Evolutionary conservation across 139 green algal species (phyloP), one percentile per base, ranked within the genome.

Genomic region (Chlamydomonas applanata): DNA sequence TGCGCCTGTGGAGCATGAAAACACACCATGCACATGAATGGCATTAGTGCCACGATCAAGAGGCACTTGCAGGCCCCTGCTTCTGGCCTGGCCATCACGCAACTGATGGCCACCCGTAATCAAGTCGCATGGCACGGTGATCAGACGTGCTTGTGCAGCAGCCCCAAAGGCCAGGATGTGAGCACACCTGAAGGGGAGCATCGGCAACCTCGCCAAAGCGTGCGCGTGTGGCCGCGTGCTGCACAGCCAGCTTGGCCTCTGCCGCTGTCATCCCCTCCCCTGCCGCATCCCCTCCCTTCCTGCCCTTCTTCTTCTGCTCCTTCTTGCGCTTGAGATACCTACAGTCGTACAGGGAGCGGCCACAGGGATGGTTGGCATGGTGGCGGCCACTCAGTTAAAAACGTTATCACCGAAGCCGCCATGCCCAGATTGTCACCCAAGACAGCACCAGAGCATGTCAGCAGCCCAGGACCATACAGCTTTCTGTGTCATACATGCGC

Each of bases 121-220:
- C n/a, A n/a, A n/a, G n/a, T n/a, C n/a, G n/a, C n/a, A n/a, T n/a
- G n/a, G n/a, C n/a, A n/a, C n/a, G n/a, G n/a, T n/a, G n/a, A n/a
- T n/a, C n/a, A n/a, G n/a, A n/a, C n/a, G n/a, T n/a, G n/a, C n/a
- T n/a, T n/a, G n/a, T n/a, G n/a, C n/a, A n/a, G n/a, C n/a, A n/a
- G n/a, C n/a, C n/a, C n/a, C n/a, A n/a, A n/a, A n/a, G n/a, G n/a
- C n/a, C n/a, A n/a, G n/a, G n/a, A n/a, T n/a, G n/a, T n/a, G n/a
- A n/a, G n/a, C 64, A 20, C 4, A 77, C 40, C 53, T 82, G 20
- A 16, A 78, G 65, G 0, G 77, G 77, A 0, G 71, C 71, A 24
- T 78, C 17, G 1, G 74, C 77, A 22, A 77, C 72, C 77, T 82
- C 77, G 1, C 77, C 77, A 24, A 82, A 82, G 33, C 64, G 65